Evolutionary conservation across 768 basidiomycete species (phyloP).

Genomic region (Lactarius deliciosus): DNA sequence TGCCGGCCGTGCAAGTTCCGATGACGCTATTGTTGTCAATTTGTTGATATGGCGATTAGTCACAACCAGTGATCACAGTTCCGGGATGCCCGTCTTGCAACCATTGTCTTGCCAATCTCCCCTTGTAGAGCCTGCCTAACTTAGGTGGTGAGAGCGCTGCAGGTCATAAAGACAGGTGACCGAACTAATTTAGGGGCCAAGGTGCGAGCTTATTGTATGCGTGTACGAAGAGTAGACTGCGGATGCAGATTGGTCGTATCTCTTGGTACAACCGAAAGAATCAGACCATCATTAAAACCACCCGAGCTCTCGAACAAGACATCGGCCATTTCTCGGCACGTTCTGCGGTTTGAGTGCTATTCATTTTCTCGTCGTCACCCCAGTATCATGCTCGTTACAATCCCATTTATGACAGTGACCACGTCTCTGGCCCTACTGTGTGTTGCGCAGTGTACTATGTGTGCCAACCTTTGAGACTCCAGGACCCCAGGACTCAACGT

Average conservation of each 20-base stretch:
- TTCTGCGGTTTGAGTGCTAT: no score
- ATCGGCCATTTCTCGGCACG: not conserved
- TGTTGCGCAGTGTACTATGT: not conserved
- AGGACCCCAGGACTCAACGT: not conserved
- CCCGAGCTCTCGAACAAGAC: no score
- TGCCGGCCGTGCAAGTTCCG: not conserved
- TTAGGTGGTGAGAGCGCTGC: not conserved
- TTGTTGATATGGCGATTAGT: not conserved
- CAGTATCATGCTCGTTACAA: no score
- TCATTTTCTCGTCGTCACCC: no score
- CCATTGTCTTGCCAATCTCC: not conserved
- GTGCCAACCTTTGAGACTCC: not conserved
- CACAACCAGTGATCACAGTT: not conserved
- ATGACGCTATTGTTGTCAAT: no score
- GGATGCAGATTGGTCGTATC: no score
- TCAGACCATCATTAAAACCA: not conserved
- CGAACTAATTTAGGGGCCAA: not conserved
- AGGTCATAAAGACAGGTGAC: not conserved
- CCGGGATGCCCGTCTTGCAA: not conserved
- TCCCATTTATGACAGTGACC: no score
- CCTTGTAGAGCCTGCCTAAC: not conserved
- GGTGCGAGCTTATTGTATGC: no score
- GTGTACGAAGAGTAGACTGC: not conserved
- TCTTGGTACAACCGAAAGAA: not conserved
- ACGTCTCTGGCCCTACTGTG: not conserved